Percentiles rank a stretch among this genome's conserved stretches.
These are phyloP conservation scores for Vitis rupestris DNA, from an alignment of 164 flowering plant genomes.

Conservation along the genomic window DNA sequence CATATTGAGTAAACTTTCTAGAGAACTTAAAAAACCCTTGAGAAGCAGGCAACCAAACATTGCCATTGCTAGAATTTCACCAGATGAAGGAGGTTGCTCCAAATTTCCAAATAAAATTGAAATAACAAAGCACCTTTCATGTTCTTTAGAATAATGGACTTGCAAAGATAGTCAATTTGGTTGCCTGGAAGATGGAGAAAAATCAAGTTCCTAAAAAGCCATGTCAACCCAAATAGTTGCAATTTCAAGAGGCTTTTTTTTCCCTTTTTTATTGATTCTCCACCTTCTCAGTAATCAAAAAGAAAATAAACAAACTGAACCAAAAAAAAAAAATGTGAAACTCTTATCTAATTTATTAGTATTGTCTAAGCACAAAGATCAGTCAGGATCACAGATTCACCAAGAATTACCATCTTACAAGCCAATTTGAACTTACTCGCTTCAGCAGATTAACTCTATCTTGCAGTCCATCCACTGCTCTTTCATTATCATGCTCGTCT, in stretches of 20 bases:
- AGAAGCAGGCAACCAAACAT: too few relatives aligned
- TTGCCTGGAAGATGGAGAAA: not conserved
- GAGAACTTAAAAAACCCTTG: too few relatives aligned
- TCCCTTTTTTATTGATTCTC: not conserved
- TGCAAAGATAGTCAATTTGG: not conserved
- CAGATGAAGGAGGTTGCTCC: too few relatives aligned
- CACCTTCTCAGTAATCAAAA: not conserved
- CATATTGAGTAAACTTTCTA: too few relatives aligned
- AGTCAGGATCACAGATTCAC: constrained; percentile 1
- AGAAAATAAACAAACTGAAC: not conserved
- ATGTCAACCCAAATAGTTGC: not conserved
- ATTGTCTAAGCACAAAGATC: not conserved
- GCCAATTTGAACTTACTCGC: constrained; percentile 48
- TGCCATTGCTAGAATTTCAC: too few relatives aligned
- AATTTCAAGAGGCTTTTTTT: not conserved
- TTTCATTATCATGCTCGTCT: constrained; percentile 68
- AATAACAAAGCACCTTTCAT: not conserved
- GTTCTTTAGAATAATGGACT: not conserved
- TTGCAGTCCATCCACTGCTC: constrained; percentile 64
- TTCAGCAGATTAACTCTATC: constrained; percentile 77
- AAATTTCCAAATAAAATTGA: not conserved
- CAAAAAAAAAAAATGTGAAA: too few relatives aligned
- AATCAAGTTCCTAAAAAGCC: not conserved
- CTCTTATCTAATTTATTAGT: not conserved
- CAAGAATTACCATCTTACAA: not conserved